Conservation (phyloP, 768 basidiomycete species). For the Tylopilus balloui region DNA sequence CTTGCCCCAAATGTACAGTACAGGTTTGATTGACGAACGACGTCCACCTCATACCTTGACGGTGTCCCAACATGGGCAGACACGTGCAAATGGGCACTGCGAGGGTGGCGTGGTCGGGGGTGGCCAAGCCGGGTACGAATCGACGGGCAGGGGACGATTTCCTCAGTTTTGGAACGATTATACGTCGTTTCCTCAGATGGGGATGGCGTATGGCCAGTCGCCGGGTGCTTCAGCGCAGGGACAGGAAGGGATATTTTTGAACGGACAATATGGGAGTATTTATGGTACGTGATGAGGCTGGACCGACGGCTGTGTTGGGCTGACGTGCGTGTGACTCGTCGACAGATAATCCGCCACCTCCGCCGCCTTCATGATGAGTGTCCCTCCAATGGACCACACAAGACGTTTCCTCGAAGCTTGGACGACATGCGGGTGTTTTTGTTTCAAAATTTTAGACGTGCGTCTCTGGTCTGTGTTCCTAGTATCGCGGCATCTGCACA, state of each 20-base stretch:
- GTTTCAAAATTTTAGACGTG: not conserved
- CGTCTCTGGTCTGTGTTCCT: not conserved
- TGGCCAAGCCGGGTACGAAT: constrained; percentile 20
- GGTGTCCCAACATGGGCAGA: constrained; percentile 17
- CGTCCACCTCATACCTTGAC: constrained; percentile 19
- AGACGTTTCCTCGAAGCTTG: not conserved
- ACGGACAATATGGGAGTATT: constrained; percentile 22
- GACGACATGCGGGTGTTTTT: too few species aligned
- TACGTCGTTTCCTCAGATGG: constrained; percentile 47
- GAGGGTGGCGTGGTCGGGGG: constrained; percentile 1
- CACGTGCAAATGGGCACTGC: constrained; percentile 17
- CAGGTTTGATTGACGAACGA: constrained; percentile 57
- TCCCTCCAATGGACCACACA: not conserved
- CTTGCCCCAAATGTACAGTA: constrained; percentile 71
- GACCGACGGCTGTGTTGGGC: not conserved
- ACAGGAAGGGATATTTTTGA: constrained; percentile 23
- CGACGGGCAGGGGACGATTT: constrained; percentile 32
- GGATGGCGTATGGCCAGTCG: constrained; percentile 34
- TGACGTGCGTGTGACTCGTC: not conserved
- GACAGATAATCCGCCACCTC: constrained; percentile 10
- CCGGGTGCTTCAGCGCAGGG: constrained; percentile 10
- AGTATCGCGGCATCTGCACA: not conserved
- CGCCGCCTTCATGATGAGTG: constrained; percentile 5
- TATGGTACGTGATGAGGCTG: constrained; percentile 24
- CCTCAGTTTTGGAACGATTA: constrained; percentile 57